Base-by-base conservation (phyloP, 805 yeast species). In the Wickerhamiella domercqiae region DNA sequence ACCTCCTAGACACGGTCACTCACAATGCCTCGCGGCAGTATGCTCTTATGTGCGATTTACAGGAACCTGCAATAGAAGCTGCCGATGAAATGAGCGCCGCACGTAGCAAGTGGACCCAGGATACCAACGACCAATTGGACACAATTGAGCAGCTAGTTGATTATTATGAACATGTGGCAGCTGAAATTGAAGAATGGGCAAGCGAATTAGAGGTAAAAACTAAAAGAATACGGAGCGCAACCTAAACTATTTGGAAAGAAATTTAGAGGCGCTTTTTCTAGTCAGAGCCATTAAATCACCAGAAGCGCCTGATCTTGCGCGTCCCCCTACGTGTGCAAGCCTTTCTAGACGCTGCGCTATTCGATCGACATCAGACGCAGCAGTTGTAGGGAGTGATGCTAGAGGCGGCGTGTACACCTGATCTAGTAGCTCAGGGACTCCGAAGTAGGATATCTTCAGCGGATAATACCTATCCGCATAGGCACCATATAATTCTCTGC, bases 381-480 rank as follows among this genome's bases (percentile, higher is more conserved):
- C 9, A 9, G 26, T 13, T 24, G 26, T 13, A n/a, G n/a, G n/a
- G n/a, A n/a, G n/a, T n/a, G n/a, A n/a, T 24, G 26, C 26, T 24
- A 9, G 11, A 24, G 26, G 9, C 26, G 9, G 11, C 26, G 26
- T 13, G n/a, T 24, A 13, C 26, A 9, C 13, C 26, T 9, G 26
- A 24, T 9, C 26, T 13, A 9, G 26, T 9, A 13, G 26, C 26
- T 13, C 26, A 30, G 7, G 16, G 21, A 15, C 7, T 30, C 33
- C 33, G 19, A 75, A 78, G 7, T 78, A 64, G 35, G 70, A 68
- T 29, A 82, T 66, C 24, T 71, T 70, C 19, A 82, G 59, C 2
- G 78, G 59, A 51, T 82, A 81, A 56, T 81, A 83, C 42, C 63
- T 67, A 32, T 71, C 70, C 20, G 81, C 66, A 51, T 81, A 84